Conservation (phyloP, 1,284 basidiomycete species). For the Termitomyces sp. region DNA sequence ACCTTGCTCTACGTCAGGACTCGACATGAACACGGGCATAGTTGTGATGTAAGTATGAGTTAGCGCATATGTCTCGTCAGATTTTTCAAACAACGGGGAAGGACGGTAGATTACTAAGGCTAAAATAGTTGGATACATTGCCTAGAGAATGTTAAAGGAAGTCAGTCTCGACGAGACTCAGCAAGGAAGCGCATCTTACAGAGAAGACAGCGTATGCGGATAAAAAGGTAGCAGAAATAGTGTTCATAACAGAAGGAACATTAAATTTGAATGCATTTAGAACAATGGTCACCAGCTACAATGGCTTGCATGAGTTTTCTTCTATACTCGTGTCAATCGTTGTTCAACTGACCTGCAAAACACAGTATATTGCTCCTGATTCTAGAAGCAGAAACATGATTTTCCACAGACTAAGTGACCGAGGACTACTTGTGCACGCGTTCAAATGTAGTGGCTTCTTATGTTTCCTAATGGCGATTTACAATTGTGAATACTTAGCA, state of each 20-base stretch:
- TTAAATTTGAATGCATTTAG: background rate
- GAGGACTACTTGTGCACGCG: background rate
- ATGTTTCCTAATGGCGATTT: background rate
- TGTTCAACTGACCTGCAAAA: background rate
- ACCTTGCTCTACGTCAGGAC: background rate
- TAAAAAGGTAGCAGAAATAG: background rate
- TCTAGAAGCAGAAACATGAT: conserved; percentile 1
- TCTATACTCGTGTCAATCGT: background rate
- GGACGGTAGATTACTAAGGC: background rate
- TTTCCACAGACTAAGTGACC: background rate
- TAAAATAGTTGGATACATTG: conserved; percentile 5
- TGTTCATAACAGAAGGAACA: background rate
- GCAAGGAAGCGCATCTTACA: background rate
- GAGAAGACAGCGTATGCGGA: conserved; percentile 3
- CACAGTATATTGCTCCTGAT: conserved; percentile 2
- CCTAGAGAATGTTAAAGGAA: background rate
- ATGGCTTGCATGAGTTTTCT: background rate
- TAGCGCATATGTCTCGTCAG: background rate
- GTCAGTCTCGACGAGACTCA: background rate
- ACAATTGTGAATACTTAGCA: too few species aligned
- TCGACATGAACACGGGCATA: conserved; percentile 3
- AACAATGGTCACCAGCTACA: background rate
- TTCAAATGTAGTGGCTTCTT: background rate
- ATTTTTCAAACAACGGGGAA: background rate
- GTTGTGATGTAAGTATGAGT: background rate